A percentile compares a stretch with the other conserved stretches of the same genome.
These are phyloP conservation scores for Camellia granthamiana DNA, from an alignment of 148 eudicot species.

Conservation along the genomic window DNA sequence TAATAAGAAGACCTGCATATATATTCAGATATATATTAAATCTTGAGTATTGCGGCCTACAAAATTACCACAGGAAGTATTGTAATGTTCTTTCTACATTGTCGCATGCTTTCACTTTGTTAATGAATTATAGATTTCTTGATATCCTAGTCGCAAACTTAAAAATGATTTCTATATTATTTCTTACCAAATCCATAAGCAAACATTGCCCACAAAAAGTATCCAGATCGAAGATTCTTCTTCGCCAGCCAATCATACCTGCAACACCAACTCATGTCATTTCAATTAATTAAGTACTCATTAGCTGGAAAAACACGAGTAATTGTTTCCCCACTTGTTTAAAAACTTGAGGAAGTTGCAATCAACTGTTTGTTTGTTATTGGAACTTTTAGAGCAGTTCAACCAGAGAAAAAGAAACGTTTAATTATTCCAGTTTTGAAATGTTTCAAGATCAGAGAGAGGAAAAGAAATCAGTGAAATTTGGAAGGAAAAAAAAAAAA, in stretches of 20 bases:
- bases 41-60: too few species aligned
- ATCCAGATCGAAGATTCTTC: constrained; percentile 60
- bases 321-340: not conserved
- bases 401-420: not conserved
- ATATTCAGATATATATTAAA: not conserved
- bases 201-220: constrained; percentile 65
- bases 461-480: not conserved
- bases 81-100: not conserved
- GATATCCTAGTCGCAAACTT: not conserved
- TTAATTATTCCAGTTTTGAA: not conserved
- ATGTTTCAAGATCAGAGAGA: not conserved
- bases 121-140: not conserved
- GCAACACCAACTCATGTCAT: not conserved
- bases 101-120: not conserved
- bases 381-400: not conserved
- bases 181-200: constrained; percentile 74
- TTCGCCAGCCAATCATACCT: constrained; percentile 79
- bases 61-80: not conserved
- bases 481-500: not conserved
- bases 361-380: not conserved
- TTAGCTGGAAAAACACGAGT: not conserved
- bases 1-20: constrained; percentile 69
- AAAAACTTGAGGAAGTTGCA: not conserved
- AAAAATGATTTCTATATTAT: not conserved
- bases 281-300: not conserved